Evolutionary conservation across 495 filamentous ascomycete species (phyloP), one percentile per base, ranked within the genome.

Genomic region (Podospora sp.): DNA sequence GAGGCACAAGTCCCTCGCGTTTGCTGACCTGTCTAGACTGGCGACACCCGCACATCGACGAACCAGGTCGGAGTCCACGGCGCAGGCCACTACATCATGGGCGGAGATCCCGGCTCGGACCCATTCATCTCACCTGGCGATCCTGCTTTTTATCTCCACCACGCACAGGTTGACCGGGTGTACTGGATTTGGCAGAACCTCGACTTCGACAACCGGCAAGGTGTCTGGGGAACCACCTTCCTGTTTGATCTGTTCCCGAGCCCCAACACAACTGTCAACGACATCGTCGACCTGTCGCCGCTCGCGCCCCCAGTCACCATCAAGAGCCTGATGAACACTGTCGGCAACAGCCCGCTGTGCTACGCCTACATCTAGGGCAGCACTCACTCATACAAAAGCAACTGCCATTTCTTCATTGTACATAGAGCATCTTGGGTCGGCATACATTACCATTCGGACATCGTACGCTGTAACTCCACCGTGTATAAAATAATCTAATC

Each of bases 131-230:
- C 82, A 29, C 84, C 88, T 2, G 86, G 86, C 7, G 90, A 92
- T 65, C 89, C 89, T 7, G 83, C 80, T 14, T 92, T 92, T 76
- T 92, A 79, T 70, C 80, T 89, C 22, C 90, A 92, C 74, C 90
- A 92, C 73, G 83, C 78, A 20, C 84, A 86, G 82, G 78, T 92
- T 60, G 90, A 92, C 73, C 86, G 87, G 18, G 60, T 87, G 4
- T 92, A 84, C 80, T 89, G 87, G 84, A 87, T 88, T 26, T 92
- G 90, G 90, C 89, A 92, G 78, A 85, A 81, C 58, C 70, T 84
- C 61, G 83, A 91, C 68, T 73, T 79, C 22, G 59, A 69, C 61
- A 76, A 78, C 22, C 78, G 87, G 52, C 71, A 71, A 46, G 65
- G 79, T 75, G 25, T 79, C 86, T 66, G 78, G 75, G 24, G 73